phyloP scores from a whole-genome alignment of 2,329 filamentous ascomycete genomes.

The Magnaporthales sp. region DNA sequence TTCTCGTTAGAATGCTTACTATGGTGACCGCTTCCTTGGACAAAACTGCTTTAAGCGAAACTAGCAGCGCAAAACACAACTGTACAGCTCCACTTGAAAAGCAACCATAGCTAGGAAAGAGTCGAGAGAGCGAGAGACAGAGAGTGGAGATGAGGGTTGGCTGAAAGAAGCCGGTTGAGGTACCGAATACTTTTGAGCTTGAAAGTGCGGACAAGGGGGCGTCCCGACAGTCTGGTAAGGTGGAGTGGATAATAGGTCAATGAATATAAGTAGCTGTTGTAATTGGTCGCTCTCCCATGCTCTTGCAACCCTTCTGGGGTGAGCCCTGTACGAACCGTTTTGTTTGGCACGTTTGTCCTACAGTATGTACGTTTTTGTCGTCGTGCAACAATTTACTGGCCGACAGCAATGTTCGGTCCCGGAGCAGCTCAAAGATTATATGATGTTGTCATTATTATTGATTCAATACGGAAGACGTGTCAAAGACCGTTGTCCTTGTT shows the following conservation, averaged over 20 bases:
- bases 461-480: background rate
- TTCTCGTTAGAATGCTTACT: background rate
- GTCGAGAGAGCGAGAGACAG: background rate
- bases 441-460: background rate
- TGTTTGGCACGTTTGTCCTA: background rate
- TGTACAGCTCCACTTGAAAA: background rate
- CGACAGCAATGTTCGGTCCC: too few species aligned
- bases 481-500: background rate
- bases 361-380: background rate
- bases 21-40: background rate
- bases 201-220: background rate
- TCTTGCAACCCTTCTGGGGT: background rate
- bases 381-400: background rate
- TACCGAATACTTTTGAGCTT: background rate
- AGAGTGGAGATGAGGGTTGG: background rate
- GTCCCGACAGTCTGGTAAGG: background rate
- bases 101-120: background rate
- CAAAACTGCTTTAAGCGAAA: background rate
- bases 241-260: background rate
- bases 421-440: background rate
- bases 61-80: background rate
- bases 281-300: too few species aligned
- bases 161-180: background rate
- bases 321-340: background rate
- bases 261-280: too few species aligned